Percentiles rank a stretch among this genome's conserved stretches.
These are phyloP conservation scores for Cubamyces sp. DNA, from an alignment of 768 basidiomycete species.

Conservation along the genomic window DNA sequence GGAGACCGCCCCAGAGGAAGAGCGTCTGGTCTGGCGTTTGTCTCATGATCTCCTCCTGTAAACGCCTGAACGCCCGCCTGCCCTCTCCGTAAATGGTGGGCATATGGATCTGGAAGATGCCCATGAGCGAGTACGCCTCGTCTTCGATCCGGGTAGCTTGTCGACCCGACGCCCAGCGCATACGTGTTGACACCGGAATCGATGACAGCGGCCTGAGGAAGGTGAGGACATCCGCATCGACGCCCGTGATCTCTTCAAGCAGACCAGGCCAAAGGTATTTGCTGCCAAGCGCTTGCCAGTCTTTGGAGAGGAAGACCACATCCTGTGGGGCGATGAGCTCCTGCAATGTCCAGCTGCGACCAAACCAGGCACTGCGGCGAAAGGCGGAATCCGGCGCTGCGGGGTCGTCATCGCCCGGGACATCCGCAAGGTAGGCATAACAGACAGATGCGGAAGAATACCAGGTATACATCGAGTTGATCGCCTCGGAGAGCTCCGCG, in stretches of 20 bases:
- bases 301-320: constrained; percentile 1
- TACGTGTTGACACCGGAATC: constrained; percentile 7
- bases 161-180: constrained; percentile 1
- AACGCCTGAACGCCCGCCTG: constrained; percentile 1
- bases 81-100: constrained; percentile 6
- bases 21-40: constrained; percentile 5
- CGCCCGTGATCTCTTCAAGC: constrained; percentile 3
- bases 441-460: constrained; percentile 9
- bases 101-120: neutral
- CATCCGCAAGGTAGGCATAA: constrained; percentile 13
- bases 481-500: constrained; percentile 16
- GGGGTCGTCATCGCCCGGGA: constrained; percentile 1
- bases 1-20: neutral
- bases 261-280: constrained; percentile 5
- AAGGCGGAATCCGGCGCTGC: constrained; percentile 2
- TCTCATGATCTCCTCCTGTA: constrained; percentile 5
- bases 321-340: constrained; percentile 11
- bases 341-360: constrained; percentile 11
- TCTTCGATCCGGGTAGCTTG: constrained; percentile 2
- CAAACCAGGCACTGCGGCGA: constrained; percentile 9
- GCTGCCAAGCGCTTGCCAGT: constrained; percentile 4
- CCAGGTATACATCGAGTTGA: constrained; percentile 18
- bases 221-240: constrained; percentile 11
- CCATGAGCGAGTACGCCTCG: constrained; percentile 9
- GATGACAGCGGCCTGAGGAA: neutral